Evolutionary conservation across 2,329 filamentous ascomycete genomes (phyloP).

Genomic region (Arthrobotrys sinensis): DNA sequence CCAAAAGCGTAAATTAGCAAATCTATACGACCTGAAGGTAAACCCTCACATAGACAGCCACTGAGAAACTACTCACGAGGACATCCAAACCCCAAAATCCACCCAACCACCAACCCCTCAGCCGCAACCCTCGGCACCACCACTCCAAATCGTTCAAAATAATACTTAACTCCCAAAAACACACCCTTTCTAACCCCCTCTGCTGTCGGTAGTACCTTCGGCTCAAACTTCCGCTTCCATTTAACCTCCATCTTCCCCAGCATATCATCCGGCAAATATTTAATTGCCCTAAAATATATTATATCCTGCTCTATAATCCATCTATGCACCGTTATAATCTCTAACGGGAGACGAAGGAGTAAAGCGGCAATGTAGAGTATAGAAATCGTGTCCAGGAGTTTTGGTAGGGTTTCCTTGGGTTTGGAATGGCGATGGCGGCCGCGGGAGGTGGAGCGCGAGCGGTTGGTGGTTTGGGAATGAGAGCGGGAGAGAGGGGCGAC

Average conservation of each 20-base stretch:
- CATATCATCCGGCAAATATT: constrained; percentile 76
- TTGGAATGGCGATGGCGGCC: constrained; percentile 68
- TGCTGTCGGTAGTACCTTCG: constrained; percentile 68
- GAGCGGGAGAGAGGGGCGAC: constrained; percentile 23
- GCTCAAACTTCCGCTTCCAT: constrained; percentile 76
- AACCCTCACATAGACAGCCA: background rate
- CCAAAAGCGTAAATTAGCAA: constrained; percentile 63
- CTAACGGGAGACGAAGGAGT: constrained; percentile 82
- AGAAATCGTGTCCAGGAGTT: constrained; percentile 80
- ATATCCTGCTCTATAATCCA: constrained; percentile 80
- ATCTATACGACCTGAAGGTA: constrained; percentile 57
- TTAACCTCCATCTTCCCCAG: constrained; percentile 75
- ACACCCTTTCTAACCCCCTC: constrained; percentile 77
- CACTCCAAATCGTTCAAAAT: constrained; percentile 78
- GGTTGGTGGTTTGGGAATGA: constrained; percentile 29
- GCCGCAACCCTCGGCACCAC: constrained; percentile 81
- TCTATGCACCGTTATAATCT: constrained; percentile 78
- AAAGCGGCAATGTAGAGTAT: constrained; percentile 85
- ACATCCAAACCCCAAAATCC: constrained; percentile 79
- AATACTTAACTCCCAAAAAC: constrained; percentile 76
- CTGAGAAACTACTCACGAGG: constrained; percentile 73
- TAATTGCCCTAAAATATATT: constrained; percentile 78
- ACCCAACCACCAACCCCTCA: constrained; percentile 78
- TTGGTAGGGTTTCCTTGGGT: constrained; percentile 71
- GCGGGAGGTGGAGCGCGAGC: constrained; percentile 64